Evolutionary conservation across 148 eudicot genomes (phyloP).

Genomic region (Nepenthes gracilis): DNA sequence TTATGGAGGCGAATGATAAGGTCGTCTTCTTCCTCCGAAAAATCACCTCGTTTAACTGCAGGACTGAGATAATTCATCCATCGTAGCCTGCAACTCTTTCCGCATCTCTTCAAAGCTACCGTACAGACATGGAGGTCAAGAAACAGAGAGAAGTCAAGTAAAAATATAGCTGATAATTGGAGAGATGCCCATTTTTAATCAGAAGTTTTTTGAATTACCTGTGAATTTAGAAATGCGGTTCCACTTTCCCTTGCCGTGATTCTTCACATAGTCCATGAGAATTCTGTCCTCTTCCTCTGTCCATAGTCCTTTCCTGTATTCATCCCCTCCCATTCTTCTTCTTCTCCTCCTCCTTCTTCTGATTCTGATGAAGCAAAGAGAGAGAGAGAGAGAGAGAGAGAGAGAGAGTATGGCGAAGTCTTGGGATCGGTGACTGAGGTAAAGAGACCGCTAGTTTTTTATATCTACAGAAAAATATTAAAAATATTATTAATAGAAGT

Average conservation of each 20-base stretch:
- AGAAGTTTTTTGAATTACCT: constrained; percentile 2
- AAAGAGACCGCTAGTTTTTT: no score
- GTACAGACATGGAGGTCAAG: not conserved
- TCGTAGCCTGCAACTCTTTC: not conserved
- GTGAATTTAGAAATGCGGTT: constrained; percentile 13
- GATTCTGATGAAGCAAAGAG: no score
- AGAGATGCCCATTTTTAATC: no score
- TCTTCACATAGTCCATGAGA: constrained; percentile 11
- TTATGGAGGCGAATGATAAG: constrained; percentile 22
- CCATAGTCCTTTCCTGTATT: constrained; percentile 21
- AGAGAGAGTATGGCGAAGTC: no score
- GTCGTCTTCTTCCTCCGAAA: constrained; percentile 22
- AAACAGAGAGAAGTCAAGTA: not conserved
- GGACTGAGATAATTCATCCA: constrained; percentile 27
- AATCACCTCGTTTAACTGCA: constrained; percentile 9
- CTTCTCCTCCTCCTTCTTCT: no score
- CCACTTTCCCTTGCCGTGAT: constrained; percentile 19
- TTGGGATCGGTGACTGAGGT: no score
- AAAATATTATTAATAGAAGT: no score
- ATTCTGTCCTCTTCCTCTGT: constrained; percentile 17
- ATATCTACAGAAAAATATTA: no score
- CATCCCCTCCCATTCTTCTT: not conserved
- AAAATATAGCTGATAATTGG: not conserved
- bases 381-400: no score
- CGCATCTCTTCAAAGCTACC: constrained; percentile 17